Evolutionary conservation across 805 yeast species (phyloP).

Genomic region (Cyberlindnera euphorbiae): DNA sequence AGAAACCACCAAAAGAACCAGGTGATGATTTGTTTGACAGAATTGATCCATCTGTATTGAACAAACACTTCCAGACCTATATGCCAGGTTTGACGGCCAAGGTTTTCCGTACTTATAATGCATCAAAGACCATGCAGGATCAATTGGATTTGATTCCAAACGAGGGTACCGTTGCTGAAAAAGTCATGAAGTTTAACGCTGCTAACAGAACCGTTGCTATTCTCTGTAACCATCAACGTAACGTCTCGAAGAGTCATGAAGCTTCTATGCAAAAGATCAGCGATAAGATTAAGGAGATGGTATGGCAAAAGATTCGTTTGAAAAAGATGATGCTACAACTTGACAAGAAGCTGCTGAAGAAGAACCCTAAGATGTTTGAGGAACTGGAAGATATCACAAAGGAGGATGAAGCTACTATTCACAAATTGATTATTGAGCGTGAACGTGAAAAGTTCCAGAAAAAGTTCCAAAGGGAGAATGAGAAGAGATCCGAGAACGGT

Average conservation of each 20-base stretch:
- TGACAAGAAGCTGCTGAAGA: conserved; percentile 48
- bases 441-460: conserved; percentile 60
- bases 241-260: conserved; percentile 83
- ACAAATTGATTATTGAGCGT: conserved; percentile 53
- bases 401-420: conserved; percentile 59
- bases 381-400: conserved; percentile 63
- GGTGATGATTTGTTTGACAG: conserved; percentile 94
- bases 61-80: conserved; percentile 82
- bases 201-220: conserved; percentile 96
- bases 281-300: conserved; percentile 72
- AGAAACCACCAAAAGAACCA: conserved; percentile 81
- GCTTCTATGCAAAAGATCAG: conserved; percentile 72
- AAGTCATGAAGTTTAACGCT: conserved; percentile 82
- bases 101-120: conserved; percentile 96
- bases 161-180: conserved; percentile 83
- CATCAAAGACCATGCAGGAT: conserved; percentile 95
- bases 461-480: conserved; percentile 73
- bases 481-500: conserved; percentile 56
- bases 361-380: conserved; percentile 54
- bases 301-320: conserved; percentile 76
- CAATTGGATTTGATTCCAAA: conserved; percentile 82
- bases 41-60: conserved; percentile 74
- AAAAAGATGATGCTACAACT: conserved; percentile 66
- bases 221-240: conserved; percentile 93
- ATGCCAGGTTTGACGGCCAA: conserved; percentile 94